Base-by-base conservation (phyloP, 2,329 filamentous ascomycete genomes). In the Sporothrix dimorphospora region DNA sequence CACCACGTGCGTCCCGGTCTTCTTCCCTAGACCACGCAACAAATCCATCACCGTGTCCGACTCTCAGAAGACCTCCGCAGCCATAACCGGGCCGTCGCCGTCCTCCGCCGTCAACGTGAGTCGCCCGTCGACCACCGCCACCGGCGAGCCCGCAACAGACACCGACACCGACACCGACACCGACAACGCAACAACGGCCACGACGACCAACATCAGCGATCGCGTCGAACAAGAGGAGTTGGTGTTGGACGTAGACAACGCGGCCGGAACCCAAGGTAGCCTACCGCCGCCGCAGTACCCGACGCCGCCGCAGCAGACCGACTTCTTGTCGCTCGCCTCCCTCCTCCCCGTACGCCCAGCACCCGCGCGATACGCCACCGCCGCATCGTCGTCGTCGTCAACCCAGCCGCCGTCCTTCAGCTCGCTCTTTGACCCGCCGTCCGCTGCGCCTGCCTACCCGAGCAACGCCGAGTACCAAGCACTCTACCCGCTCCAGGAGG, bases 321-420 rank as follows among this genome's bases (percentile, higher is more conserved):
- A 34, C 30, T 34, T 19, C 11, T 2, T 47, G 14, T 57, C 53
- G 12, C 53, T 57, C 65, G 30, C 61, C 1, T 66, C 42, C 9
- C 63, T 57, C 53, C 53, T 34, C 27, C 53, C 53, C 53, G 53
- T 34, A 57, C 53, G 27, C 3, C 27, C 53, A 2, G 30, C 53
- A 19, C 53, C 53, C 16, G 27, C 19, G 7, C 53, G 53, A 14
- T 19, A 34, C 72, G 42, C 55, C 55, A 19, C 51, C 67, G 21
- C 45, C 34, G 38, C 68, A 1, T 55, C 71, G 14, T 45, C 65
- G 12, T 27, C 71, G 12, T 59, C 71, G 19, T 40, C 53, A 19
- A n/a, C 53, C 9, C 70, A 47, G 81, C 87, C 87, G 71, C 88
- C 88, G 74, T 85, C 88, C 42, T 90, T 90, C 78, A 89, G 86